Evolutionary conservation across 108 stramenopile genomes (phyloP), one percentile per base, ranked within the genome.

Genomic region (Phaeodactylum tricornutum): DNA sequence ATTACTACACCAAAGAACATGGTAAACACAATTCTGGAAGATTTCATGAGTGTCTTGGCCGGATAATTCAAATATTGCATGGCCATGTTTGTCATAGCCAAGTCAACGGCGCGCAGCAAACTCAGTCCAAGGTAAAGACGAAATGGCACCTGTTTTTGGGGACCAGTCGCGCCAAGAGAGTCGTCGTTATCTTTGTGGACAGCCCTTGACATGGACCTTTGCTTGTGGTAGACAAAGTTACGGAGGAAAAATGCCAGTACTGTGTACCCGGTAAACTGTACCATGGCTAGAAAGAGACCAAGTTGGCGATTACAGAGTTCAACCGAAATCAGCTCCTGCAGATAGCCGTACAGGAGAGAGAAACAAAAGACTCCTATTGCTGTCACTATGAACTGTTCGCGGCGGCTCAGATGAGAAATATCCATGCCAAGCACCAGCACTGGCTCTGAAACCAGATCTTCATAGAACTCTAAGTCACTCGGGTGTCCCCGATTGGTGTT

Each of bases 61-160:
- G 92, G 92, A 55, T 93, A 93, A 59, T 89, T 89, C 31, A 93
- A 72, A 48, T 87, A 93, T 57, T 85, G 80, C 92, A 93, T 89
- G 1, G 87, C 84, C 40, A 85, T 26, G 55, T 93, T 93, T 12
- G 92, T 93, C 82, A 88, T 78, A 4, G 62, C 84, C 49, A 89
- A 45, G 51, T 93, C 92, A 22, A 93, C 67, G 2, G 92, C 87
- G 8, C 92, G 69, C 14, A 93, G 57, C 3, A 85, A 36, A 1
- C 78, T 80, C 6, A 92, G 47, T 9, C 79, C 77, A 1, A 92
- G n/a, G 51, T 92, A 92, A 19, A 83, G 25, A 16, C 52, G 50
- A 4, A 87, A 44, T 0, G 89, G 89, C 1, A 92, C 82, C 11
- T 20, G 12, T 34, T 8, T 12, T 12, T 34, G 33, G 11, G 33